Evolutionary conservation across 768 basidiomycete species (phyloP), one percentile per base, ranked within the genome.

Genomic region (Russula dissimulans): DNA sequence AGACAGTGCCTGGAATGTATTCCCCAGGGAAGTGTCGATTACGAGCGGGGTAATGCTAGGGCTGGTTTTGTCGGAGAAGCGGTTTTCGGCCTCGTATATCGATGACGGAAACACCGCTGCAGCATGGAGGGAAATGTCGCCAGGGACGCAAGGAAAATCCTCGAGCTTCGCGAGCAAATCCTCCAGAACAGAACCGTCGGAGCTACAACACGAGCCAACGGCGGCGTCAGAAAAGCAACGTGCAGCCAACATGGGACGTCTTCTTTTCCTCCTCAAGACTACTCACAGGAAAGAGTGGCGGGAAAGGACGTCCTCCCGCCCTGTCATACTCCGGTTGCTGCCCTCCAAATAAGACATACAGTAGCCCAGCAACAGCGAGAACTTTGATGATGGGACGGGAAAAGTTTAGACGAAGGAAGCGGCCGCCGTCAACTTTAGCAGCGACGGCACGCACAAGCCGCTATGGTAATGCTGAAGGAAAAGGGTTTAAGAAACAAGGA

Each of bases 111-210:
- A 11, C 36, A 29, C 46, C 15, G 3, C 38, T 7, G n/a, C 17
- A 4, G 22, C 22, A 26, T 17, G 42, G 34, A 18, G 55, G 17
- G 18, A 15, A 4, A 29, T 18, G 10, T 34, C 8, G 38, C 39
- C 22, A 22, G 60, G 60, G 15, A 64, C 55, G 31, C 44, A 18
- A 17, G 36, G 48, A 11, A 62, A 62, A 12, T 55, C 59, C 31
- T 45, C 38, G 15, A 57, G 46, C n/a, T n/a, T 54, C 14, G 56
- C 48, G 12, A 44, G 42, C 9, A 61, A 32, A 26, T 54, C 56
- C 47, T 64, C 63, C 9, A 32, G 29, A 26, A 31, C 26, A 34
- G 60, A 62, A 22, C 32, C 34, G 39, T 47, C 53, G 14, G 60
- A 63, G n/a, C 60, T 61, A 31, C 36, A 18, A n/a, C 48, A n/a